These are phyloP conservation scores for Lactarius evosmus DNA, from an alignment of 768 basidiomycete genomes.

Conservation along the genomic window DNA sequence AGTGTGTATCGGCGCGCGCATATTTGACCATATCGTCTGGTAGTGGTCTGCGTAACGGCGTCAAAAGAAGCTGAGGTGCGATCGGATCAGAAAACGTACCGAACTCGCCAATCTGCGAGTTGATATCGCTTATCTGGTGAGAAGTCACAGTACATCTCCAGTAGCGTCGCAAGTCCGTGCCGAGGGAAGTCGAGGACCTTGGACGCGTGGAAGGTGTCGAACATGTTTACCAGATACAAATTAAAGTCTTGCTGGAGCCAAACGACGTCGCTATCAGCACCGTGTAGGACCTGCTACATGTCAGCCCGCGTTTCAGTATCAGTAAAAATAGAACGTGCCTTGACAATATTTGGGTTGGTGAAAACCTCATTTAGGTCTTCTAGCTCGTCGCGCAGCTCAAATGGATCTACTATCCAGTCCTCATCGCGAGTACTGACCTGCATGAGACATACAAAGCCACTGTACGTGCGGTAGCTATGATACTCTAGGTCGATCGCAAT, in stretches of 20 bases:
- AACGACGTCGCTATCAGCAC: slow-evolving; percentile 88
- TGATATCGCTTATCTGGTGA: slow-evolving; percentile 94
- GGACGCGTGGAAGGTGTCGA: slow-evolving; percentile 96
- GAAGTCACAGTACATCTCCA: slow-evolving; percentile 88
- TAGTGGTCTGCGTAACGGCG: slow-evolving; percentile 53
- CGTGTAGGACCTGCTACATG: slow-evolving; percentile 75
- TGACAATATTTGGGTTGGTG: slow-evolving; percentile 78
- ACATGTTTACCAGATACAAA: slow-evolving; percentile 90
- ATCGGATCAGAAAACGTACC: slow-evolving; percentile 41
- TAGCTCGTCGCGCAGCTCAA: slow-evolving; percentile 71
- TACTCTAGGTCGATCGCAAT: slow-evolving; percentile 95
- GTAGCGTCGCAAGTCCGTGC: slow-evolving; percentile 78
- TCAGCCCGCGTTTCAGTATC: neutral
- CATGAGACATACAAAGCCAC: slow-evolving; percentile 90
- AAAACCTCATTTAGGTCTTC: slow-evolving; percentile 78
- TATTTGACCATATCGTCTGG: slow-evolving; percentile 88
- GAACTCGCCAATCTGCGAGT: slow-evolving; percentile 95
- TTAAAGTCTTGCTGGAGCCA: slow-evolving; percentile 98
- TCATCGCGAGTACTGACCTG: slow-evolving; percentile 80
- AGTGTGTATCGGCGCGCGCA: slow-evolving; percentile 96
- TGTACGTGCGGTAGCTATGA: slow-evolving; percentile 81
- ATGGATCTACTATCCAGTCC: slow-evolving; percentile 86
- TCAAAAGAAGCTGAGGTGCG: neutral
- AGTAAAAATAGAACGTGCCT: slow-evolving; percentile 47
- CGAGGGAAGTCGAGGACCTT: slow-evolving; percentile 80